These are phyloP conservation scores for Epichloe gansuensis DNA, from an alignment of 2,329 filamentous ascomycete genomes.

Conservation along the genomic window DNA sequence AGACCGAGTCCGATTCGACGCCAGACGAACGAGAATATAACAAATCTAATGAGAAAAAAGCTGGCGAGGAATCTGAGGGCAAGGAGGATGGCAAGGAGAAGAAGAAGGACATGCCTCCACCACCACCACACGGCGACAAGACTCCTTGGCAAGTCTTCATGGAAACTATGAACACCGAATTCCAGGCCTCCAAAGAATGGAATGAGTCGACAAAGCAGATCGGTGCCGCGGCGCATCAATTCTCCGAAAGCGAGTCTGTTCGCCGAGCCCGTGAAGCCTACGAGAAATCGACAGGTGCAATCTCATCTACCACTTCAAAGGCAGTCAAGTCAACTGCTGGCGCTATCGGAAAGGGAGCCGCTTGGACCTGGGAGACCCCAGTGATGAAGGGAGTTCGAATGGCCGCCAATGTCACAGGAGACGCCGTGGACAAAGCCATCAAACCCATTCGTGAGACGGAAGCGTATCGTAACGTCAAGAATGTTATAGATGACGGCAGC, in stretches of 20 bases:
- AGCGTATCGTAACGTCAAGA: slow-evolving; percentile 85
- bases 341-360: slow-evolving; percentile 77
- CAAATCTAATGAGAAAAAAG: slow-evolving; percentile 26
- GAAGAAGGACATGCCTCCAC: slow-evolving; percentile 62
- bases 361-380: slow-evolving; percentile 94
- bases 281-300: slow-evolving; percentile 71
- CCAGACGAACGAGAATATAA: slow-evolving; percentile 32
- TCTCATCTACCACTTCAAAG: slow-evolving; percentile 63
- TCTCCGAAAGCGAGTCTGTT: slow-evolving; percentile 85
- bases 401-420: slow-evolving; percentile 73
- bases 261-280: slow-evolving; percentile 78
- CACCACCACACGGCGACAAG: slow-evolving; percentile 95
- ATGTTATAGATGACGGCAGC: slow-evolving; percentile 93
- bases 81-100: slow-evolving; percentile 42
- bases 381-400: slow-evolving; percentile 85
- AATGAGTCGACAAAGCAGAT: slow-evolving; percentile 96
- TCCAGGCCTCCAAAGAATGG: slow-evolving; percentile 97
- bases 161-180: slow-evolving; percentile 87
- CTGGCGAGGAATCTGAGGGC: slow-evolving; percentile 34
- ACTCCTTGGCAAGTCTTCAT: slow-evolving; percentile 98
- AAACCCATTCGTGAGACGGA: slow-evolving; percentile 89
- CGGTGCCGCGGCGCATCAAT: slow-evolving; percentile 75
- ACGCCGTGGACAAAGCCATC: slow-evolving; percentile 86
- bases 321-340: slow-evolving; percentile 77
- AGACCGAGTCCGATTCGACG: slow-evolving; percentile 21